Evolutionary conservation across 2,329 filamentous ascomycete genomes (phyloP).

Genomic region (Akanthomyces lecanii): DNA sequence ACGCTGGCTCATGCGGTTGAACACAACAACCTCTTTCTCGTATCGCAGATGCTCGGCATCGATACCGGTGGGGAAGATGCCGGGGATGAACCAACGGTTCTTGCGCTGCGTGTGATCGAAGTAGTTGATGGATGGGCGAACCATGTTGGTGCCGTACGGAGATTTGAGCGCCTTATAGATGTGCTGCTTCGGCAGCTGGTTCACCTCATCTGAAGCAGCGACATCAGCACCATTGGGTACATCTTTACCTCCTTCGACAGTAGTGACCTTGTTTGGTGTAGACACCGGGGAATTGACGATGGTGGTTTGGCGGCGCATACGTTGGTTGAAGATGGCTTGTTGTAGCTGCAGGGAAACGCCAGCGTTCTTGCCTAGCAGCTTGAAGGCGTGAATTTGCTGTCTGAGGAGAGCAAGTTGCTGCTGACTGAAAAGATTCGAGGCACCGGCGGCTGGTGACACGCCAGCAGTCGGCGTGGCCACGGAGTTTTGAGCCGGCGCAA

Average conservation of each 20-base stretch:
- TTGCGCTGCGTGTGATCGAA: constrained; percentile 71
- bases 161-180: constrained; percentile 71
- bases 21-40: constrained; percentile 81
- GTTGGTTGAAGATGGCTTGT: constrained; percentile 74
- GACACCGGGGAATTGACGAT: constrained; percentile 42
- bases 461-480: constrained; percentile 32
- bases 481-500: constrained; percentile 32
- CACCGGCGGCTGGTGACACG: constrained; percentile 28
- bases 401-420: constrained; percentile 76
- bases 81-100: constrained; percentile 76
- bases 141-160: constrained; percentile 57
- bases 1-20: constrained; percentile 83
- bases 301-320: constrained; percentile 59
- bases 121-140: constrained; percentile 65
- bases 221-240: constrained; percentile 33
- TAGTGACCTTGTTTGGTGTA: constrained; percentile 29
- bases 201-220: constrained; percentile 30
- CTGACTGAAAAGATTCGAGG: constrained; percentile 61
- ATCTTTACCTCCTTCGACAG: constrained; percentile 28
- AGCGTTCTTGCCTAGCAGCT: constrained; percentile 80
- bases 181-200: constrained; percentile 37
- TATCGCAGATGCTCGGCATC: constrained; percentile 82
- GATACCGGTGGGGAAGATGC: constrained; percentile 82
- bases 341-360: constrained; percentile 76
- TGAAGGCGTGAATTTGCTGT: constrained; percentile 88